Evolutionary conservation across 768 basidiomycete species (phyloP).

Genomic region (Hysterangium stoloniferum): DNA sequence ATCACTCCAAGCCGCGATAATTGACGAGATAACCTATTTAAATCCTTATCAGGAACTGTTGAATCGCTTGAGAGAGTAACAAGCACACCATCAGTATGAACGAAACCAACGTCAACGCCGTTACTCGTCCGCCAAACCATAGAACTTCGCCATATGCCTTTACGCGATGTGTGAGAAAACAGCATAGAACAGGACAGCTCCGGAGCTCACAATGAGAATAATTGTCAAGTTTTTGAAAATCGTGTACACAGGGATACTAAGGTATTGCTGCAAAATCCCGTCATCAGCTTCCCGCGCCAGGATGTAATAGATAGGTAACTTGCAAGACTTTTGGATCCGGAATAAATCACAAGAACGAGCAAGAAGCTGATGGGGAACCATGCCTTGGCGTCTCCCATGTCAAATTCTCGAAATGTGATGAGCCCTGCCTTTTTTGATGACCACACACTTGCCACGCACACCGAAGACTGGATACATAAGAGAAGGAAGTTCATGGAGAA

Average conservation of each 20-base stretch:
- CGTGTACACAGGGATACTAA: conserved; percentile 95
- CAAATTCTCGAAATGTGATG: conserved; percentile 81
- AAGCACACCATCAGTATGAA: conserved; percentile 88
- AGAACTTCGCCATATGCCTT: conserved; percentile 96
- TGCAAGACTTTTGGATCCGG: conserved; percentile 93
- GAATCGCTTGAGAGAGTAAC: neutral
- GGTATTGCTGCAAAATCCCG: conserved; percentile 64
- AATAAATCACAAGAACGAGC: conserved; percentile 93
- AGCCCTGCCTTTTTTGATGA: conserved; percentile 66
- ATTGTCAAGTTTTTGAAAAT: conserved; percentile 99
- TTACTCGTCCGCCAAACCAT: conserved; percentile 91
- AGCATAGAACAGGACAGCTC: neutral
- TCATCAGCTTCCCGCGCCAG: neutral
- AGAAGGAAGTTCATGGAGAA: conserved; percentile 98
- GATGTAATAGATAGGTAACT: conserved; percentile 26
- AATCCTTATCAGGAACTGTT: conserved; percentile 1
- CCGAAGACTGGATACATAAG: conserved; percentile 81
- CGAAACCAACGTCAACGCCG: conserved; percentile 77
- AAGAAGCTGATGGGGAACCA: conserved; percentile 96
- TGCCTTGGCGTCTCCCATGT: conserved; percentile 71
- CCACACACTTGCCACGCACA: conserved; percentile 75
- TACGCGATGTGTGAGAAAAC: conserved; percentile 1
- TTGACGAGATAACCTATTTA: conserved; percentile 75
- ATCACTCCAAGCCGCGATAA: conserved; percentile 97
- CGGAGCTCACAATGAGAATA: conserved; percentile 77